phyloP scores from a whole-genome alignment of 306 rosid genomes.

The Dalbergia cochinchinensis region DNA sequence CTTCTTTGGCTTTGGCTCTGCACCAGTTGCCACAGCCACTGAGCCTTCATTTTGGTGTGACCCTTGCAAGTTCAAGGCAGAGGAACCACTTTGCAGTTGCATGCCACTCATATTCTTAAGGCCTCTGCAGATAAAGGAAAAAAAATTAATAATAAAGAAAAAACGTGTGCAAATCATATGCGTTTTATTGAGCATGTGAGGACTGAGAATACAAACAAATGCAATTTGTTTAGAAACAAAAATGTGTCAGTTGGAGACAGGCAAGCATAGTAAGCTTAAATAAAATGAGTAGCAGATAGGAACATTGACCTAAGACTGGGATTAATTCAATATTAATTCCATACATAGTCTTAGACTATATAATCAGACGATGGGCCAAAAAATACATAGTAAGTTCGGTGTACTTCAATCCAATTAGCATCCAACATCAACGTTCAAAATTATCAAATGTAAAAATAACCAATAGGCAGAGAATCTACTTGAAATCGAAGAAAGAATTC shows the following conservation, averaged over 20 bases:
- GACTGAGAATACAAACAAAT: conserved; percentile 10
- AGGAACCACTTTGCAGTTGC: conserved; percentile 52
- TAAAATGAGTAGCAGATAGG: neutral
- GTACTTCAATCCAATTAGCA: neutral
- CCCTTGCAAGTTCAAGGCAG: conserved; percentile 47
- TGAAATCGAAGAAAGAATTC: too few relatives aligned
- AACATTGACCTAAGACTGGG: neutral
- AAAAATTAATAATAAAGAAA: neutral
- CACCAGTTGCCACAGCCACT: conserved; percentile 15
- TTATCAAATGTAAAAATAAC: neutral
- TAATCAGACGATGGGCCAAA: neutral
- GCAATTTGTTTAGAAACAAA: conserved; percentile 1
- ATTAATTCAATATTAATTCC: neutral
- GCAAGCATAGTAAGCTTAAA: conserved; percentile 9
- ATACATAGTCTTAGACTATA: neutral
- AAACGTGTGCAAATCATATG: neutral
- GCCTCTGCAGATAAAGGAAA: neutral
- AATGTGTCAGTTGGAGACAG: conserved; percentile 11
- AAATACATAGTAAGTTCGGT: neutral
- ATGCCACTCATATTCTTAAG: conserved; percentile 59
- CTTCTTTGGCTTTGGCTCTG: conserved; percentile 77
- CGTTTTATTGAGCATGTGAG: neutral
- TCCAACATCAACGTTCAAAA: conserved; percentile 1
- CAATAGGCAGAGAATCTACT: neutral
- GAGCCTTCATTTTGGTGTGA: conserved; percentile 47